These are phyloP conservation scores for Solanum chacoense DNA, from an alignment of 305 asterid species.

Conservation along the genomic window DNA sequence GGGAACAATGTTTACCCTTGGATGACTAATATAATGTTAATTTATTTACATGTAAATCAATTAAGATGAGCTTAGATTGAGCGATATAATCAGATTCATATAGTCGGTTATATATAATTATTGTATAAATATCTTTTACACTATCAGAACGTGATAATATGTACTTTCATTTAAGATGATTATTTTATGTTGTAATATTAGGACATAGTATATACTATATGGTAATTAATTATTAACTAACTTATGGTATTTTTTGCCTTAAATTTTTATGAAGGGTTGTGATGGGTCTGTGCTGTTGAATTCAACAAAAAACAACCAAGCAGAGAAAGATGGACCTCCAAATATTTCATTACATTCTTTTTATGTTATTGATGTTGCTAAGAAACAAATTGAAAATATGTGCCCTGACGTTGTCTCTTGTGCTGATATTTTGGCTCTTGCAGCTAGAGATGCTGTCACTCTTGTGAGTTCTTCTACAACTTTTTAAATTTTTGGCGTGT, in stretches of 20 bases:
- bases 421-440: conserved; percentile 7
- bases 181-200: neutral
- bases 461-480: neutral
- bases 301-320: conserved; percentile 15
- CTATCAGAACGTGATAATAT: neutral
- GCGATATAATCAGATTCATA: neutral
- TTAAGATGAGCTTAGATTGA: neutral
- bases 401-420: conserved; percentile 7
- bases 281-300: conserved; percentile 32
- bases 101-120: no score
- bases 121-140: neutral
- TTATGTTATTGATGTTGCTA: conserved; percentile 48
- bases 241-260: neutral
- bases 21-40: neutral
- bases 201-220: neutral
- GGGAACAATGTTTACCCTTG: neutral
- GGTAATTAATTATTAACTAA: neutral
- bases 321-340: conserved; percentile 37
- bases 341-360: conserved; percentile 31
- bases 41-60: neutral
- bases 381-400: conserved; percentile 44
- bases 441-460: conserved; percentile 1
- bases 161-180: neutral
- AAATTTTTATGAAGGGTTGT: conserved; percentile 21
- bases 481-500: neutral